A percentile compares a stretch with the other conserved stretches of the same genome.
phyloP scores from a whole-genome alignment of 2,329 filamentous ascomycete species.

The Apiospora malaysiana region DNA sequence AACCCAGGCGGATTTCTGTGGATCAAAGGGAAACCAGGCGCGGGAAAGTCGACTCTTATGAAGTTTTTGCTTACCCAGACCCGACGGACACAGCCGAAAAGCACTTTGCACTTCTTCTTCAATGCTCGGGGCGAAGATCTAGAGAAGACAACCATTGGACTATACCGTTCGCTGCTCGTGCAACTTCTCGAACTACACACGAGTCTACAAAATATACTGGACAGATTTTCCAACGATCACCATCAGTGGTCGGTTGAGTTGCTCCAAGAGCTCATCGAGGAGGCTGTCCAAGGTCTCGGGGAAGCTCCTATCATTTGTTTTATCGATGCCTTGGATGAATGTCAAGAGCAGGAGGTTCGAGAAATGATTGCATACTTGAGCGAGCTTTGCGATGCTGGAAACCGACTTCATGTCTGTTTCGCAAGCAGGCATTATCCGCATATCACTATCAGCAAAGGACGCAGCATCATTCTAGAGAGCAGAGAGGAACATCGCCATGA shows the following conservation, averaged over 20 bases:
- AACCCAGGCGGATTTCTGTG: slow-evolving; percentile 36
- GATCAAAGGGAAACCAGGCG: slow-evolving; percentile 43
- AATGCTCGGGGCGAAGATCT: slow-evolving; percentile 49
- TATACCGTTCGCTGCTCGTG: slow-evolving; percentile 56
- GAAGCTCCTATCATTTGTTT: slow-evolving; percentile 27
- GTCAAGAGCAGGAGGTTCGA: slow-evolving; percentile 47
- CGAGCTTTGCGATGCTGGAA: slow-evolving; percentile 30
- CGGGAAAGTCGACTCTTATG: slow-evolving; percentile 49
- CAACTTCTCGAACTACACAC: slow-evolving; percentile 48
- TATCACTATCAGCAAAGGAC: slow-evolving; percentile 40
- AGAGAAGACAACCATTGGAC: slow-evolving; percentile 52
- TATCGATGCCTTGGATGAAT: slow-evolving; percentile 53
- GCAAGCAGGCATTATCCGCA: slow-evolving; percentile 44
- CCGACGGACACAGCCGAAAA: slow-evolving; percentile 14
- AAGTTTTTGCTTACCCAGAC: slow-evolving; percentile 41
- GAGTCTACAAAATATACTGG: slow-evolving; percentile 42
- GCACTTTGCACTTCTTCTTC: slow-evolving; percentile 49
- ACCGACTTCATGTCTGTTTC: slow-evolving; percentile 45
- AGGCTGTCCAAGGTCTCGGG: slow-evolving; percentile 29
- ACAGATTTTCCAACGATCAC: slow-evolving; percentile 23
- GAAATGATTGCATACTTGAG: slow-evolving; percentile 52
- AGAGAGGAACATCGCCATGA: slow-evolving; percentile 35
- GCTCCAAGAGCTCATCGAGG: slow-evolving; percentile 33
- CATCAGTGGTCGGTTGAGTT: slow-evolving; percentile 22
- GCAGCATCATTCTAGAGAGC: slow-evolving; percentile 41